These are phyloP conservation scores for Lagerstroemia fauriei DNA, from an alignment of 441 rosid species.

Conservation along the genomic window DNA sequence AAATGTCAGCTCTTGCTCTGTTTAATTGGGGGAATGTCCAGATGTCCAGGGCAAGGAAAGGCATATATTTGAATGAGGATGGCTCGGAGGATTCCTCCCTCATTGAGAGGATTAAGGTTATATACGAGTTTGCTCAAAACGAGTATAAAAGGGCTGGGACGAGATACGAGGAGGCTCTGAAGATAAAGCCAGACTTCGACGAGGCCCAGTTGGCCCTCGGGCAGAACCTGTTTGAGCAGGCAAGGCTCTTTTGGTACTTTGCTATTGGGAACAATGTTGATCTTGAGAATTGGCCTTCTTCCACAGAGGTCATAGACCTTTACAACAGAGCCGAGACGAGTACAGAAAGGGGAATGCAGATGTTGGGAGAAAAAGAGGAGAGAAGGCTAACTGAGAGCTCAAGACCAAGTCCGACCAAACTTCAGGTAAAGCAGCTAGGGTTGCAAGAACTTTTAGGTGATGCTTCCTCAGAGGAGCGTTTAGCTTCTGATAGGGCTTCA, in stretches of 20 bases:
- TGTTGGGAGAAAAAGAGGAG: constrained; percentile 86
- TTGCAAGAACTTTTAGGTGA: constrained; percentile 60
- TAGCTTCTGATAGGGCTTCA: constrained; percentile 60
- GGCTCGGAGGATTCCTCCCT: constrained; percentile 59
- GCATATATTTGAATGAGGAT: constrained; percentile 65
- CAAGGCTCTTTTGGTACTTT: constrained; percentile 89
- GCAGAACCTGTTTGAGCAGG: constrained; percentile 83
- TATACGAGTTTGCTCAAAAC: constrained; percentile 66
- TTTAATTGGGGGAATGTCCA: constrained; percentile 97
- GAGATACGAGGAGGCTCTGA: constrained; percentile 76
- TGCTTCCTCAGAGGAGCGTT: constrained; percentile 54
- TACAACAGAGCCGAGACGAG: constrained; percentile 88
- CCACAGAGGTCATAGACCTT: constrained; percentile 70
- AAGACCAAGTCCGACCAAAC: constrained; percentile 53
- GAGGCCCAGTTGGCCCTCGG: constrained; percentile 90
- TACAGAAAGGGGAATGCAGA: constrained; percentile 89
- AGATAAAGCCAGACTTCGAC: constrained; percentile 79
- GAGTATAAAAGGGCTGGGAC: constrained; percentile 67
- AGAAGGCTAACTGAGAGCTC: constrained; percentile 63
- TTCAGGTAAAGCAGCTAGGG: constrained; percentile 58
- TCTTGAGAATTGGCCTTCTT: constrained; percentile 52
- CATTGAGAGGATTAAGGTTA: constrained; percentile 48
- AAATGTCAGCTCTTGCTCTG: constrained; percentile 92
- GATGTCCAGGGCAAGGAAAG: constrained; percentile 89
- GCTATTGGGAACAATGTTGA: constrained; percentile 67